phyloP scores from a whole-genome alignment of 169 alveolate species.

The Plasmodium fragile region DNA sequence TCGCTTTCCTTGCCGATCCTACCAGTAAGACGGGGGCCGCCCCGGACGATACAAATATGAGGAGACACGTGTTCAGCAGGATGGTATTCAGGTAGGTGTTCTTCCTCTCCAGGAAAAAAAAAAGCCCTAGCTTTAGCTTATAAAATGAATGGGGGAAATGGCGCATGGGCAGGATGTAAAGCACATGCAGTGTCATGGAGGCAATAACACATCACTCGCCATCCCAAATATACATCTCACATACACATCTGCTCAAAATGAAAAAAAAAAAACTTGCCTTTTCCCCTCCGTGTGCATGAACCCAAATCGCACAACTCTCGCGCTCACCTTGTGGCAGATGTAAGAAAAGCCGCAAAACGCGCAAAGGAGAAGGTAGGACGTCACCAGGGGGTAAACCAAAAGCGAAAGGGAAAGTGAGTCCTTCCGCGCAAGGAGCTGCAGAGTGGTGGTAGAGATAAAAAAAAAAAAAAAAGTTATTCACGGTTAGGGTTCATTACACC shows the following conservation, averaged over 20 bases:
- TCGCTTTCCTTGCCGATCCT: neutral
- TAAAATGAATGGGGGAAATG: neutral
- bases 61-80: slow-evolving; percentile 65
- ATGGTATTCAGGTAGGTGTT: slow-evolving; percentile 22
- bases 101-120: slow-evolving; percentile 23
- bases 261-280: neutral
- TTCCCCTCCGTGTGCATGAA: neutral
- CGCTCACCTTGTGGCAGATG: slow-evolving; percentile 32
- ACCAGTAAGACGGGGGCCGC: slow-evolving; percentile 15
- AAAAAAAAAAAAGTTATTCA: slow-evolving; percentile 5
- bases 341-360: slow-evolving; percentile 30
- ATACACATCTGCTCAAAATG: neutral
- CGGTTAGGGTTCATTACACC: neutral
- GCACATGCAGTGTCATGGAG: neutral
- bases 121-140: slow-evolving; percentile 31
- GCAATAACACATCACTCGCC: neutral
- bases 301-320: neutral
- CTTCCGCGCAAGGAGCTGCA: slow-evolving; percentile 2
- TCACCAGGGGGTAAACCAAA: neutral
- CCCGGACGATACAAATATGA: slow-evolving; percentile 53
- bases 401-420: neutral
- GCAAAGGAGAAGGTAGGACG: slow-evolving; percentile 29
- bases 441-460: neutral
- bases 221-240: neutral
- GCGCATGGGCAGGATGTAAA: neutral